Evolutionary conservation across 768 basidiomycete species (phyloP).

Genomic region (Hirschioporus abietinus): DNA sequence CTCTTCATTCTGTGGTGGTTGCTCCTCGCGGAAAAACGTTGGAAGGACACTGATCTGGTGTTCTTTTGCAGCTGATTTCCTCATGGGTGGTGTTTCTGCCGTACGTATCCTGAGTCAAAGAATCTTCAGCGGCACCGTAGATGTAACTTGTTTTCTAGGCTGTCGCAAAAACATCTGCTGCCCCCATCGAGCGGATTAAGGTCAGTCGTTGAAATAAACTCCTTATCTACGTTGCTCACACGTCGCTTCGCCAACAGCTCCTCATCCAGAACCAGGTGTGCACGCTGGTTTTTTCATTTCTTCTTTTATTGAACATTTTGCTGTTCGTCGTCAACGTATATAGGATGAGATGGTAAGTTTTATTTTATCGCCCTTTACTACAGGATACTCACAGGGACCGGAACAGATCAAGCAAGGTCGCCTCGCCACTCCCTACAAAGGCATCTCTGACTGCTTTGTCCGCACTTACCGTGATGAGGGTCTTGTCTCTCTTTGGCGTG

Average conservation of each 20-base stretch:
- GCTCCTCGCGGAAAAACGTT: not conserved
- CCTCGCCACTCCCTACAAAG: slow-evolving; percentile 94
- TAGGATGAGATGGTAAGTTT: slow-evolving; percentile 91
- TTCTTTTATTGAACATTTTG: not conserved
- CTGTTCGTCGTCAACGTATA: not conserved
- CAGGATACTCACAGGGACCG: slow-evolving; percentile 14
- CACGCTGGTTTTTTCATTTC: not conserved
- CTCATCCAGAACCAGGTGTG: slow-evolving; percentile 84
- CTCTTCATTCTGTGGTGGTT: slow-evolving; percentile 4
- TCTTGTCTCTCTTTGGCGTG: slow-evolving; percentile 93
- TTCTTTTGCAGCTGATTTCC: slow-evolving; percentile 66
- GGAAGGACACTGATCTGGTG: slow-evolving; percentile 29
- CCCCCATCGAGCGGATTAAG: slow-evolving; percentile 99
- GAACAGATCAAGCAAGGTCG: slow-evolving; percentile 97
- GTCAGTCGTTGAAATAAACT: slow-evolving; percentile 13
- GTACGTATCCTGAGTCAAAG: slow-evolving; percentile 37
- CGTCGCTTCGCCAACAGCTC: slow-evolving; percentile 34
- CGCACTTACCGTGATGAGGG: slow-evolving; percentile 97
- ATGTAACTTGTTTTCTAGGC: slow-evolving; percentile 48
- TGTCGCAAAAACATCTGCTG: slow-evolving; percentile 97
- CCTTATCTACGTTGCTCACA: slow-evolving; percentile 7
- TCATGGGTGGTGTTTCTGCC: slow-evolving; percentile 95
- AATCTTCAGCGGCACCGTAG: slow-evolving; percentile 8
- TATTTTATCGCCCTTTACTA: not conserved
- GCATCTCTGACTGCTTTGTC: slow-evolving; percentile 83